Evolutionary conservation across 352 stramenopile genomes (phyloP).

Genomic region (Phytophthora tentaculata): DNA sequence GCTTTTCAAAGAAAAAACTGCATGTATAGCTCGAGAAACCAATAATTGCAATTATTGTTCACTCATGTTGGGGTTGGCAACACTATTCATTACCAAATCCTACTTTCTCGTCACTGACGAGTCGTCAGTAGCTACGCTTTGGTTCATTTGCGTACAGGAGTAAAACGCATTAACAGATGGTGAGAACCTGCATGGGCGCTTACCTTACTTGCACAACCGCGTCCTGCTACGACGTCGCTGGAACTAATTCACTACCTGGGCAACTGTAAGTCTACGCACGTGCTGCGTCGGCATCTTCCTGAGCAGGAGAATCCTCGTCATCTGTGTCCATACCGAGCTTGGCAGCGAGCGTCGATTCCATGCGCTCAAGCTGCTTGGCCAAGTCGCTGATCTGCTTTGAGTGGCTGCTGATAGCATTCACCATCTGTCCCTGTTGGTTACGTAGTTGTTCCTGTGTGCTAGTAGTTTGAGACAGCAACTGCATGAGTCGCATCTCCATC

Average conservation of each 20-base stretch:
- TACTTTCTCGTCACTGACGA: too few relatives aligned
- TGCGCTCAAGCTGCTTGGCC: constrained; percentile 84
- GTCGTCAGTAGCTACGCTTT: too few relatives aligned
- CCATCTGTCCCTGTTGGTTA: constrained; percentile 87
- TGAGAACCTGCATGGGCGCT: constrained; percentile 20
- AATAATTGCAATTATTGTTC: not conserved
- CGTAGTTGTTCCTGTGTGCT: constrained; percentile 85
- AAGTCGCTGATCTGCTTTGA: constrained; percentile 86
- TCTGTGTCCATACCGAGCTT: constrained; percentile 53
- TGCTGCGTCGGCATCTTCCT: constrained; percentile 35
- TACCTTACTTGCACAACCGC: constrained; percentile 40
- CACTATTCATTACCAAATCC: too few relatives aligned
- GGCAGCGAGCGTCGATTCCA: constrained; percentile 76
- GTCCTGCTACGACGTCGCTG: constrained; percentile 21
- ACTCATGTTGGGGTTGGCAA: not conserved
- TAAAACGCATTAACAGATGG: constrained; percentile 32
- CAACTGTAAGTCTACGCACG: constrained; percentile 41
- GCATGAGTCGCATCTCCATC: constrained; percentile 82
- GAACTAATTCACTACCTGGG: constrained; percentile 39
- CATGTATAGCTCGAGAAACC: not conserved
- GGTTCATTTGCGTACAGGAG: constrained; percentile 28
- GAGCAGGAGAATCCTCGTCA: constrained; percentile 25
- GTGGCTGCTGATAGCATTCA: constrained; percentile 77
- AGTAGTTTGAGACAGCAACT: constrained; percentile 86
- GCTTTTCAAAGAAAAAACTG: constrained; percentile 6